A percentile compares a stretch with the other conserved stretches of the same genome.
These are phyloP conservation scores for Erythrobasidium yunnanense DNA, from an alignment of 768 basidiomycete species.

Conservation along the genomic window DNA sequence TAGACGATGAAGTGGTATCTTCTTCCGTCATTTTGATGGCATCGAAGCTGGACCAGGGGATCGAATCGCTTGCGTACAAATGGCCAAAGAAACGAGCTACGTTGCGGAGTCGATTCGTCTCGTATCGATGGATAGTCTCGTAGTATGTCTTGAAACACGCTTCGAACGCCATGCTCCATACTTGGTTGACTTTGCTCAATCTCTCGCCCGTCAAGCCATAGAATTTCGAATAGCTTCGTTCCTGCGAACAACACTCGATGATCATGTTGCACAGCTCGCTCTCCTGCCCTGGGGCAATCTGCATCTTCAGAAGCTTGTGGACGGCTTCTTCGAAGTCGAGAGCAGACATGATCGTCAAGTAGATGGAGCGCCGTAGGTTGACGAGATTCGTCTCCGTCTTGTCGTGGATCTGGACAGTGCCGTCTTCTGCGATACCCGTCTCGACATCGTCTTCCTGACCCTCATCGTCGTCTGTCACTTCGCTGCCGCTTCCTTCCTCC, in stretches of 20 bases:
- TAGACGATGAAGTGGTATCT: slow-evolving; percentile 85
- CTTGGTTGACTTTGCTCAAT: slow-evolving; percentile 86
- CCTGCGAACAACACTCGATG: slow-evolving; percentile 99
- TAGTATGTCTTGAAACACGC: slow-evolving; percentile 80
- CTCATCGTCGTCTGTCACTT: slow-evolving; percentile 51
- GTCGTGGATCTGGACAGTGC: slow-evolving; percentile 84
- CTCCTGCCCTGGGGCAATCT: slow-evolving; percentile 87
- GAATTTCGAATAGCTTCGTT: slow-evolving; percentile 93
- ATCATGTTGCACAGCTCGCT: slow-evolving; percentile 97
- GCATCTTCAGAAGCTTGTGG: slow-evolving; percentile 89
- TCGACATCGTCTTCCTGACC: slow-evolving; percentile 49
- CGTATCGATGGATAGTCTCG: slow-evolving; percentile 93
- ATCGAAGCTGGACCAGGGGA: slow-evolving; percentile 78
- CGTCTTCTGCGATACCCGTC: slow-evolving; percentile 51
- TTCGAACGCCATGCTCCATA: slow-evolving; percentile 86
- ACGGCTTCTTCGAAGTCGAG: slow-evolving; percentile 74
- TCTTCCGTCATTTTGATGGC: slow-evolving; percentile 91
- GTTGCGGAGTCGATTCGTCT: slow-evolving; percentile 94
- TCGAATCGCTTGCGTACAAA: slow-evolving; percentile 67
- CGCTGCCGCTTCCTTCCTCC: slow-evolving; percentile 39
- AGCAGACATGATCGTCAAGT: slow-evolving; percentile 79
- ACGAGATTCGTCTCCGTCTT: slow-evolving; percentile 89
- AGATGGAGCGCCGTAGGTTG: slow-evolving; percentile 84
- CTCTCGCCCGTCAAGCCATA: slow-evolving; percentile 93
- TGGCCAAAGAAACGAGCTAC: slow-evolving; percentile 96